phyloP scores from a whole-genome alignment of 225 moss, liverwort and hornwort species.

The Pseudoscleropodium purum region DNA sequence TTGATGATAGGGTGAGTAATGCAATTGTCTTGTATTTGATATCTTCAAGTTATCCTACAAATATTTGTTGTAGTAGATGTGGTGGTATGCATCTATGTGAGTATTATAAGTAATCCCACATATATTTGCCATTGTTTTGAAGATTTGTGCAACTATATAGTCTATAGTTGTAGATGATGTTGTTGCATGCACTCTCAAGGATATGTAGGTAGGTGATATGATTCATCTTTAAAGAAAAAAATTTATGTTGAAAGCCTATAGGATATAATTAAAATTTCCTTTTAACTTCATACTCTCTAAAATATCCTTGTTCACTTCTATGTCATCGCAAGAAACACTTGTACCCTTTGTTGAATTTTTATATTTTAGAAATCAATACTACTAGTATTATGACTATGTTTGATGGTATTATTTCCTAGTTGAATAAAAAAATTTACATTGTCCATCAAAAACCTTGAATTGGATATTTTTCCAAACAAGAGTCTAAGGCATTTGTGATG shows the following conservation, averaged over 20 bases:
- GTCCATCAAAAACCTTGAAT: not conserved
- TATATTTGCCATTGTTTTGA: not conserved
- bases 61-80: accelerated
- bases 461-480: accelerated
- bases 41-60: not conserved
- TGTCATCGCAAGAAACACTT: not conserved
- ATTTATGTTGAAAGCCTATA: not conserved
- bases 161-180: not conserved
- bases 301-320: not conserved
- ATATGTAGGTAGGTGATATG: not conserved
- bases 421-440: not conserved
- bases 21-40: not conserved
- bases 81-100: accelerated
- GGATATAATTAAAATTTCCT: not conserved
- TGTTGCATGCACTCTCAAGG: not conserved
- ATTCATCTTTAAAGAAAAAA: not conserved
- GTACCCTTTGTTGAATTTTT: not conserved
- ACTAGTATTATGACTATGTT: not conserved
- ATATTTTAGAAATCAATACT: not conserved
- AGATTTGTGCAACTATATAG: accelerated
- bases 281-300: not conserved
- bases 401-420: not conserved
- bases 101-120: not conserved
- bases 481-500: not conserved
- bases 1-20: not conserved